phyloP scores from a whole-genome alignment of 306 rosid genomes.

The Fragaria vesca region DNA sequence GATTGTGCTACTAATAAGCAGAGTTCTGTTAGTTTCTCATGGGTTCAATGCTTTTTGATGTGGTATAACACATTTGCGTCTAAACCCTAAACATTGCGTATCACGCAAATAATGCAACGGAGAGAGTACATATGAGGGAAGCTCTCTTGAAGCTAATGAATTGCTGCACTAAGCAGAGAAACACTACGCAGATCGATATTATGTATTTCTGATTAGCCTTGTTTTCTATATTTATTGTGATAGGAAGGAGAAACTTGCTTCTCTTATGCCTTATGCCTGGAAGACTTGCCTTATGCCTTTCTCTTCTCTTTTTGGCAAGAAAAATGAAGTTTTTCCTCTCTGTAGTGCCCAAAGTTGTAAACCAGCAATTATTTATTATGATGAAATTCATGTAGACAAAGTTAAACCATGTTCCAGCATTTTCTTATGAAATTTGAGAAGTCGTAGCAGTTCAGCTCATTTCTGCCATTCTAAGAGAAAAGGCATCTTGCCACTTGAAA shows the following conservation, averaged over 20 bases:
- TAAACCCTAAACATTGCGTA: neutral
- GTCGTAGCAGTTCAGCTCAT: neutral
- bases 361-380: neutral
- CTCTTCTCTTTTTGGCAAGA: neutral
- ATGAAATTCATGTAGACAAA: neutral
- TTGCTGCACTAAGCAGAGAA: neutral
- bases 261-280: neutral
- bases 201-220: neutral
- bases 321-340: neutral
- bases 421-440: neutral
- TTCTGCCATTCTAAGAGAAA: slow-evolving; percentile 5
- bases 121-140: no score
- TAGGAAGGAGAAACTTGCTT: neutral
- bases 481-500: slow-evolving; percentile 1
- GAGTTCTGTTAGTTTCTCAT: neutral
- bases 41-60: neutral
- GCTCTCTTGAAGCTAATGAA: no score
- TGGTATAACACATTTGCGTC: neutral
- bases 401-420: neutral
- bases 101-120: neutral
- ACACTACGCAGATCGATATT: no score
- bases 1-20: slow-evolving; percentile 9
- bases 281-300: neutral
- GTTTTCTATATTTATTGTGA: neutral
- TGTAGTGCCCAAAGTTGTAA: neutral